Evolutionary conservation across 2,329 filamentous ascomycete species (phyloP).

Genomic region (Taxawa tesnikishii): DNA sequence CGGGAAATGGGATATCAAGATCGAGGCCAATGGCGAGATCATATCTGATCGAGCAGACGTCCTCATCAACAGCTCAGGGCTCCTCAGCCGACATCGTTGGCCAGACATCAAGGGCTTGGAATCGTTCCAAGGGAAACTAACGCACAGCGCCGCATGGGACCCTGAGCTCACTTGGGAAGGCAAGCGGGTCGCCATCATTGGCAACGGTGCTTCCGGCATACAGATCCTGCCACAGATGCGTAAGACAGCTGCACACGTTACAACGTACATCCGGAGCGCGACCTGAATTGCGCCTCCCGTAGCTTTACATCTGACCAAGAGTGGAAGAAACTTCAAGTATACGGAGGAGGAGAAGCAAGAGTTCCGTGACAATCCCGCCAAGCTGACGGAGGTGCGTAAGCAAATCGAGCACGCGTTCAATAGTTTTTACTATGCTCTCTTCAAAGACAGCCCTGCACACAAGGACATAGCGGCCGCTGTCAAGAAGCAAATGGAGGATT

Average conservation of each 20-base stretch:
- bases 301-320: no score
- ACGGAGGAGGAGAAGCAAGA: constrained; percentile 39
- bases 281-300: constrained; percentile 63
- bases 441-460: constrained; percentile 24
- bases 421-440: constrained; percentile 29
- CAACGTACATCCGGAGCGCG: constrained; percentile 52
- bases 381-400: constrained; percentile 40
- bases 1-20: constrained; percentile 24
- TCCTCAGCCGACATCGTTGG: constrained; percentile 19
- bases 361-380: constrained; percentile 48
- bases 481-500: constrained; percentile 35
- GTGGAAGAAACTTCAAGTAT: no score
- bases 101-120: constrained; percentile 42
- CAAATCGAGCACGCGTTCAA: constrained; percentile 43
- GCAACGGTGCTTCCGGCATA: constrained; percentile 30
- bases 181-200: constrained; percentile 29
- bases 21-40: constrained; percentile 16
- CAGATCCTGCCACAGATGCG: constrained; percentile 37
- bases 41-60: constrained; percentile 20
- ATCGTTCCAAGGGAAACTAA: constrained; percentile 22
- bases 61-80: constrained; percentile 18
- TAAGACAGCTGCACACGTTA: constrained; percentile 33
- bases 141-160: constrained; percentile 27
- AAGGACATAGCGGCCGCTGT: constrained; percentile 6
- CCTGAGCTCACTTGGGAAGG: constrained; percentile 17